A percentile compares a stretch with the other conserved stretches of the same genome.
Conservation (phyloP, 2,329 filamentous ascomycete species). For the Aureobasidium sp. region DNA sequence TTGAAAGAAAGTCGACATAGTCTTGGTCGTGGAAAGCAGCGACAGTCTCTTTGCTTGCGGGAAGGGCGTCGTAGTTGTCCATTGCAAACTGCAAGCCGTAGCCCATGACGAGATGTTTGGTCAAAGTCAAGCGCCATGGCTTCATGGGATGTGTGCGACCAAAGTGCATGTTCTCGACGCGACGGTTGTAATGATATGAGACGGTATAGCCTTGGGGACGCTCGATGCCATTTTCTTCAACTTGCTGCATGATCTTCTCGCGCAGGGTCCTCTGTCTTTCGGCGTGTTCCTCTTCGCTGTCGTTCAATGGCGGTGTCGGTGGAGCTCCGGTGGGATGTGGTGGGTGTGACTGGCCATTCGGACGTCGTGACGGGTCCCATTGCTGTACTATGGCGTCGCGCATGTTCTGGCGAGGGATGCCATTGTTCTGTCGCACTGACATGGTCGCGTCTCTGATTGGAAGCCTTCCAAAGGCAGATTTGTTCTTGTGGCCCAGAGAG, state of each 20-base stretch:
- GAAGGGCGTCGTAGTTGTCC: slow-evolving; percentile 81
- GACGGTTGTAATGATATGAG: slow-evolving; percentile 90
- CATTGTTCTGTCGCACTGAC: slow-evolving; percentile 9
- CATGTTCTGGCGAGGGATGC: slow-evolving; percentile 13
- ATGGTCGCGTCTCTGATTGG: neutral
- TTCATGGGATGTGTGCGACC: slow-evolving; percentile 98
- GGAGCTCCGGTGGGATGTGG: slow-evolving; percentile 15
- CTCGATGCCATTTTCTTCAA: slow-evolving; percentile 59
- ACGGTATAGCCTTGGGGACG: slow-evolving; percentile 81
- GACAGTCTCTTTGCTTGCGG: slow-evolving; percentile 81
- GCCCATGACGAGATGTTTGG: slow-evolving; percentile 86
- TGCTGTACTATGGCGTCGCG: slow-evolving; percentile 18
- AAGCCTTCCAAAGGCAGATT: neutral
- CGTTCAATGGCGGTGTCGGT: slow-evolving; percentile 35
- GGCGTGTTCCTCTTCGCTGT: slow-evolving; percentile 43
- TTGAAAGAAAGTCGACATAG: slow-evolving; percentile 77
- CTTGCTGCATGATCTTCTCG: slow-evolving; percentile 44
- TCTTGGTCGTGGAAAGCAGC: slow-evolving; percentile 78
- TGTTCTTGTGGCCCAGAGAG: neutral
- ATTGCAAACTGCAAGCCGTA: slow-evolving; percentile 96
- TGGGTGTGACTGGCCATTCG: slow-evolving; percentile 1
- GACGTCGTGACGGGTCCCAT: slow-evolving; percentile 9
- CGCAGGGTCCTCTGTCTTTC: slow-evolving; percentile 35
- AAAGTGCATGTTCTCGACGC: slow-evolving; percentile 95
- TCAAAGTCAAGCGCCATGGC: slow-evolving; percentile 90